phyloP scores from a whole-genome alignment of 352 stramenopile species.

The Plasmopara viticola region DNA sequence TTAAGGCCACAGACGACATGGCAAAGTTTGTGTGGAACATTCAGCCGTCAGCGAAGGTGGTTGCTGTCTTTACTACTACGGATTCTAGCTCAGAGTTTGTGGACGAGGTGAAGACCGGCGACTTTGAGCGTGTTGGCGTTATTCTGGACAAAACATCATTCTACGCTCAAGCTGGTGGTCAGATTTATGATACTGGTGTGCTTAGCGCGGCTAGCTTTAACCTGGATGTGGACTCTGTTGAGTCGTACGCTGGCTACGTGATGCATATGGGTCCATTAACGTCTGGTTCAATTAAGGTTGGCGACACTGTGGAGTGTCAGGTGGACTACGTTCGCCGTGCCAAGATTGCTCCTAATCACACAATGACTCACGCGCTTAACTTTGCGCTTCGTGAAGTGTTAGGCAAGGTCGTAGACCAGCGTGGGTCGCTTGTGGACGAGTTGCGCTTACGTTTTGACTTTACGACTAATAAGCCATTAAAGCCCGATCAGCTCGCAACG shows the following conservation, averaged over 20 bases:
- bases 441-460: slow-evolving; percentile 99
- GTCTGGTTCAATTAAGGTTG: slow-evolving; percentile 73
- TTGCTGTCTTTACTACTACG: slow-evolving; percentile 92
- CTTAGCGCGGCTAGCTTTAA: slow-evolving; percentile 45
- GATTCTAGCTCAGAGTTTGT: slow-evolving; percentile 83
- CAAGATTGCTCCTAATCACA: slow-evolving; percentile 97
- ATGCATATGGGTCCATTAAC: slow-evolving; percentile 90
- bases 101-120: slow-evolving; percentile 55
- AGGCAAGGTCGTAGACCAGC: slow-evolving; percentile 92
- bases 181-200: slow-evolving; percentile 92
- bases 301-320: slow-evolving; percentile 75
- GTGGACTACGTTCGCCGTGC: slow-evolving; percentile 94
- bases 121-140: slow-evolving; percentile 90
- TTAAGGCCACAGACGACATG: slow-evolving; percentile 88
- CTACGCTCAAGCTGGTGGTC: slow-evolving; percentile 97
- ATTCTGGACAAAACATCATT: slow-evolving; percentile 96
- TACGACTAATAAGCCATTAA: slow-evolving; percentile 94
- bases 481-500: slow-evolving; percentile 79
- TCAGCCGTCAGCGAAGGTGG: slow-evolving; percentile 74
- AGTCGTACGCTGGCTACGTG: slow-evolving; percentile 94
- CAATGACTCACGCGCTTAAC: slow-evolving; percentile 99
- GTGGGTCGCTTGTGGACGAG: slow-evolving; percentile 95
- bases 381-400: slow-evolving; percentile 94
- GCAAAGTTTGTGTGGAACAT: slow-evolving; percentile 94
- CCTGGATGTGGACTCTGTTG: slow-evolving; percentile 86